Conservation (phyloP, 1,139 yeast genomes). For the Nakaseomyces kungkrabaensis region DNA sequence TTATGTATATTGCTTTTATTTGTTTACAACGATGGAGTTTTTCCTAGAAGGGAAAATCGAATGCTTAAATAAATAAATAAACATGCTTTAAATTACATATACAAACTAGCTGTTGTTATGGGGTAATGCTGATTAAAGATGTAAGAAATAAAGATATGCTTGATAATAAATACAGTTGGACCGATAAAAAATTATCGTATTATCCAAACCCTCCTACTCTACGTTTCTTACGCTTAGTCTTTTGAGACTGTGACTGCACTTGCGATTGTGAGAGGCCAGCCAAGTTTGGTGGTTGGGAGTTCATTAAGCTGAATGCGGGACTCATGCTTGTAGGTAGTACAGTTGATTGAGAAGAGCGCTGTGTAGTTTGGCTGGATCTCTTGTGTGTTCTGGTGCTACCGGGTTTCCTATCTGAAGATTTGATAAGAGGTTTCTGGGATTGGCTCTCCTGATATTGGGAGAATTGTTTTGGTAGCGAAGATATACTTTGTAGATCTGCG, state of each 20-base stretch:
- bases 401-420: constrained; percentile 3
- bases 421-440: constrained; percentile 5
- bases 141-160: too few relatives aligned
- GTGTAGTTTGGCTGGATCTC: background rate
- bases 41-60: too few relatives aligned
- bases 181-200: too few relatives aligned
- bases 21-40: background rate
- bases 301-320: constrained; percentile 5
- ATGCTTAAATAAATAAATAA: too few relatives aligned
- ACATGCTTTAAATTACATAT: too few relatives aligned
- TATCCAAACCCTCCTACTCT: constrained; percentile 6
- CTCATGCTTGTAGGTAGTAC: constrained; percentile 4
- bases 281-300: background rate
- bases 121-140: too few relatives aligned
- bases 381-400: background rate
- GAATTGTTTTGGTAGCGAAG: background rate
- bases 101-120: too few relatives aligned
- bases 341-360: constrained; percentile 1
- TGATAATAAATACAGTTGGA: too few relatives aligned
- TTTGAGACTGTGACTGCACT: constrained; percentile 2
- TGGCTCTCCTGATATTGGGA: constrained; percentile 3
- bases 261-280: constrained; percentile 3
- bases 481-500: background rate
- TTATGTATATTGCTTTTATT: background rate
- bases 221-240: constrained; percentile 3